Evolutionary conservation across 495 filamentous ascomycete genomes (phyloP).

Genomic region (Xylaria nigripes): DNA sequence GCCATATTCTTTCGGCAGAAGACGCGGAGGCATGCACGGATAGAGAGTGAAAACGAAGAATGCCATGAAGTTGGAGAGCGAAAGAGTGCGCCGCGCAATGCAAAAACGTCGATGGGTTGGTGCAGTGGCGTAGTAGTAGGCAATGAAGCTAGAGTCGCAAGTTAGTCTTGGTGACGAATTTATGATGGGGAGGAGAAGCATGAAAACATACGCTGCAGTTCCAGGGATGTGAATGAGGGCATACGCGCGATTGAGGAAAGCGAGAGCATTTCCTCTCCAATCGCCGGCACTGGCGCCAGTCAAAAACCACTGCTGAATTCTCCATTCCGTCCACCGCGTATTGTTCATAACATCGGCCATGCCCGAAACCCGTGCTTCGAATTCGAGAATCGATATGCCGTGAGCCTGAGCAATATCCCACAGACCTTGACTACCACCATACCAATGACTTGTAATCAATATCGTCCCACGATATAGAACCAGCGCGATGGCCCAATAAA

Average conservation of each 20-base stretch:
- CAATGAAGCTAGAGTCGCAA: constrained; percentile 20
- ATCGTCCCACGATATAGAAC: constrained; percentile 56
- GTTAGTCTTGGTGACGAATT: constrained; percentile 18
- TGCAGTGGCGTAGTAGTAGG: constrained; percentile 22
- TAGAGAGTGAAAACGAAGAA: constrained; percentile 71
- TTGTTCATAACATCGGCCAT: constrained; percentile 19
- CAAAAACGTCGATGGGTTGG: constrained; percentile 34
- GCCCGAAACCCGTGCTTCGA: constrained; percentile 35
- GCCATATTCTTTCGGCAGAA: constrained; percentile 56
- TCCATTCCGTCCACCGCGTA: constrained; percentile 33
- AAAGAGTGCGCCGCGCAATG: constrained; percentile 58
- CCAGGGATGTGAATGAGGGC: constrained; percentile 79
- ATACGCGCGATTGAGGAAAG: constrained; percentile 54
- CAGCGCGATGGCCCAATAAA: constrained; percentile 71
- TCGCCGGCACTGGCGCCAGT: constrained; percentile 24
- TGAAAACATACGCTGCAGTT: constrained; percentile 54
- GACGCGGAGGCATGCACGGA: constrained; percentile 74
- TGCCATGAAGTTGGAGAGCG: constrained; percentile 65
- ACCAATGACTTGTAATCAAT: constrained; percentile 48
- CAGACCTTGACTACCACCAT: constrained; percentile 48
- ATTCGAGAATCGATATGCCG: constrained; percentile 52
- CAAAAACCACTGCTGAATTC: constrained; percentile 50
- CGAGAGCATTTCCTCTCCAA: constrained; percentile 18
- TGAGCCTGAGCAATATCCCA: constrained; percentile 61
- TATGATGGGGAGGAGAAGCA: neutral